Evolutionary conservation across 2,329 filamentous ascomycete species (phyloP).

Genomic region (Bipolaris gigantea): DNA sequence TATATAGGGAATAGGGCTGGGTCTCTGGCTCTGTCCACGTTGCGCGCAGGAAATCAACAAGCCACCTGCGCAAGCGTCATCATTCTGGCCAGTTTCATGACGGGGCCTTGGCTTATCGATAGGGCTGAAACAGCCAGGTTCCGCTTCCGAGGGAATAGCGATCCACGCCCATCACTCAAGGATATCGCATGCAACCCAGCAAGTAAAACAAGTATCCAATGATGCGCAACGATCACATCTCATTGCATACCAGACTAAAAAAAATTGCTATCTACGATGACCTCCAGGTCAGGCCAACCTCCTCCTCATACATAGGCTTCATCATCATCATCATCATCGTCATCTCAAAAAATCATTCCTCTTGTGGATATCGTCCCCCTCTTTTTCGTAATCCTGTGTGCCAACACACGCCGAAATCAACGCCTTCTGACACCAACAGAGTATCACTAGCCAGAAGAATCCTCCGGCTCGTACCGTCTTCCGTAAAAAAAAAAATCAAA

Average conservation of each 20-base stretch:
- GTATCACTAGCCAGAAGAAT: slow-evolving; percentile 16
- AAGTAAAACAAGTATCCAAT: background rate
- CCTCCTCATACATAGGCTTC: slow-evolving; percentile 8
- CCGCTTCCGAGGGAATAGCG: background rate
- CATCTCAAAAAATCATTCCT: slow-evolving; percentile 16
- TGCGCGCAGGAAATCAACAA: slow-evolving; percentile 16
- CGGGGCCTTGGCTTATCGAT: slow-evolving; percentile 16
- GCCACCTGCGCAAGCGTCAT: slow-evolving; percentile 16
- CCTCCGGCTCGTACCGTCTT: slow-evolving; percentile 19
- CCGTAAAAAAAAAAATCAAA: slow-evolving; percentile 25
- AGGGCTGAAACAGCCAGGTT: slow-evolving; percentile 1
- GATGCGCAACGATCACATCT: background rate
- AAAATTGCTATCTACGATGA: slow-evolving; percentile 26
- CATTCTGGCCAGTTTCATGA: background rate
- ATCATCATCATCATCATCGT: slow-evolving; percentile 6
- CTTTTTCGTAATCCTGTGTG: slow-evolving; percentile 14
- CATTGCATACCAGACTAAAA: slow-evolving; percentile 14
- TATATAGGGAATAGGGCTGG: slow-evolving; percentile 4
- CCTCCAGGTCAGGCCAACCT: slow-evolving; percentile 4
- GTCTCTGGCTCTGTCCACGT: slow-evolving; percentile 20
- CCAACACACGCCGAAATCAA: slow-evolving; percentile 17
- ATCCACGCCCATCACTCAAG: background rate
- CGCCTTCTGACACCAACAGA: slow-evolving; percentile 15
- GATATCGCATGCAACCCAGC: background rate
- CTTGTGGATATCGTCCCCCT: slow-evolving; percentile 24